Percentiles rank a stretch among this genome's conserved stretches.
These are phyloP conservation scores for Microdochium paspali DNA, from an alignment of 2,329 filamentous ascomycete species.

Conservation along the genomic window DNA sequence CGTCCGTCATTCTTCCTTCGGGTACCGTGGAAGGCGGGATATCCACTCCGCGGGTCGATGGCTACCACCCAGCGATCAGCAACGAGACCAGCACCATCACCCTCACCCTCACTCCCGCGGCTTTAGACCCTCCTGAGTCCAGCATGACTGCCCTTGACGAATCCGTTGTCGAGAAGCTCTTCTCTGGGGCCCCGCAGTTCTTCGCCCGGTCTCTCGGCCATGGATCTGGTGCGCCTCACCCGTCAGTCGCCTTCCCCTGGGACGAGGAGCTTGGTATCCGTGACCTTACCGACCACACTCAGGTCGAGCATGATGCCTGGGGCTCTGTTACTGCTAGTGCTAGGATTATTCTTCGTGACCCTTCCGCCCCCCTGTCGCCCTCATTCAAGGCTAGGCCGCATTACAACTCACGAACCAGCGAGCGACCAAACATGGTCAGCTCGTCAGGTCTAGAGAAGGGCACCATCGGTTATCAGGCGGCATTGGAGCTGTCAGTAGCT, in stretches of 20 bases:
- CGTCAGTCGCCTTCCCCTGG: slow-evolving; percentile 59
- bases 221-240: slow-evolving; percentile 49
- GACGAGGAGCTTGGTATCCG: slow-evolving; percentile 51
- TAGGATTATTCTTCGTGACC: slow-evolving; percentile 43
- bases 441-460: slow-evolving; percentile 64
- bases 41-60: background rate
- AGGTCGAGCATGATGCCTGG: slow-evolving; percentile 56
- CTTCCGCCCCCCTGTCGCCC: slow-evolving; percentile 30
- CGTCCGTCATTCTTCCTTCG: no score
- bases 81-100: slow-evolving; percentile 3
- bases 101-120: slow-evolving; percentile 23
- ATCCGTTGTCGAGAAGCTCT: slow-evolving; percentile 57
- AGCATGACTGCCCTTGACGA: slow-evolving; percentile 52
- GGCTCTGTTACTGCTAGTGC: slow-evolving; percentile 53
- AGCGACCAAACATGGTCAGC: slow-evolving; percentile 63
- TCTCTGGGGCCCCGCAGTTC: slow-evolving; percentile 69
- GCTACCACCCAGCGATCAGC: slow-evolving; percentile 4
- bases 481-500: slow-evolving; percentile 54
- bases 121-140: slow-evolving; percentile 22
- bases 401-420: slow-evolving; percentile 49
- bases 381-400: slow-evolving; percentile 40
- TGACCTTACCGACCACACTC: slow-evolving; percentile 55
- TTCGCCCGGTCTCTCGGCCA: slow-evolving; percentile 52
- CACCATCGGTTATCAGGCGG: slow-evolving; percentile 59
- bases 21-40: background rate